Evolutionary conservation across 2,329 filamentous ascomycete species (phyloP).

Genomic region (Fusarium multiceps): DNA sequence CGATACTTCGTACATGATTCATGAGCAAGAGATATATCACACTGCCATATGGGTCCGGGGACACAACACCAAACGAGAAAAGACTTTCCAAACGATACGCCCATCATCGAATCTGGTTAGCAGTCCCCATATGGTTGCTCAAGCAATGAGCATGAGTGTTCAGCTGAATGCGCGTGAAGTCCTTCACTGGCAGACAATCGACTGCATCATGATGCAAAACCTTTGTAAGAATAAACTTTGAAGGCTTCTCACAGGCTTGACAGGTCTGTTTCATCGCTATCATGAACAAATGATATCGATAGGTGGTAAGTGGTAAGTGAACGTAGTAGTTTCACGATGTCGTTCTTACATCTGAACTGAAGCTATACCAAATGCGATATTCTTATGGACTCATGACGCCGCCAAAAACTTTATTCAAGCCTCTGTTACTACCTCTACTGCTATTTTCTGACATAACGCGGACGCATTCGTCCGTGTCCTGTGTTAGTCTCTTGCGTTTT

Average conservation of each 20-base stretch:
- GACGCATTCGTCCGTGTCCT: background rate
- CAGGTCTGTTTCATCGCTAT: background rate
- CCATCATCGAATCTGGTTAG: background rate
- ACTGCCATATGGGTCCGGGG: background rate
- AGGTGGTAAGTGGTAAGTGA: background rate
- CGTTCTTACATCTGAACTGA: background rate
- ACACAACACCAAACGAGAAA: background rate
- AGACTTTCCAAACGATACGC: background rate
- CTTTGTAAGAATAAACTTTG: background rate
- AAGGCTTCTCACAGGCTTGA: background rate
- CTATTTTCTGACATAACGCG: background rate
- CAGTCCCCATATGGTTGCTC: background rate
- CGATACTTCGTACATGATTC: background rate
- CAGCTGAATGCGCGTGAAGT: background rate
- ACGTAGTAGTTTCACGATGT: background rate
- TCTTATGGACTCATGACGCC: background rate
- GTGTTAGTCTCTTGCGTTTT: background rate
- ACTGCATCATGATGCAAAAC: background rate
- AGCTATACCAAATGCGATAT: background rate
- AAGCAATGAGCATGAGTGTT: background rate
- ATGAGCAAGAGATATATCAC: slow-evolving; percentile 26
- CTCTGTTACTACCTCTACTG: background rate
- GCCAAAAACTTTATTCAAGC: background rate
- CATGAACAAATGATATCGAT: background rate
- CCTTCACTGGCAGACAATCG: background rate